Conservation (phyloP, 2,329 filamentous ascomycete species). For the Xylaria sp. region DNA sequence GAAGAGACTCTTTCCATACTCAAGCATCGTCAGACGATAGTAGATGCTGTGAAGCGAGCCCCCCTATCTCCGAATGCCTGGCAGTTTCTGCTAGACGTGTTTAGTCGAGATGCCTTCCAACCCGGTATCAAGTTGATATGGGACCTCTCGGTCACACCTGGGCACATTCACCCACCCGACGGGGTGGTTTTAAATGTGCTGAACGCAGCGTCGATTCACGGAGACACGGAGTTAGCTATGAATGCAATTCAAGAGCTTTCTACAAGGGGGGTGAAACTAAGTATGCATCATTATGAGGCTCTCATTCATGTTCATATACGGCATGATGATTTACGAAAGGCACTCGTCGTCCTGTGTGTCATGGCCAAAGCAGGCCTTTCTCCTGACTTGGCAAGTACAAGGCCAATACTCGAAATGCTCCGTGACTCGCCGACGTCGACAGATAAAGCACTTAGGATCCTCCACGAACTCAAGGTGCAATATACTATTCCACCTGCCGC, state of each 20-base stretch:
- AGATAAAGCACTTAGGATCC: constrained; percentile 57
- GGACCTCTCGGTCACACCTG: constrained; percentile 63
- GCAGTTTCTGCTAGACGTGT: constrained; percentile 76
- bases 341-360: constrained; percentile 72
- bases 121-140: constrained; percentile 73
- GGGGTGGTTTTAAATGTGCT: constrained; percentile 72
- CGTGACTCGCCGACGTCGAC: constrained; percentile 52
- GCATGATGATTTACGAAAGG: constrained; percentile 64
- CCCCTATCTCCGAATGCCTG: constrained; percentile 50
- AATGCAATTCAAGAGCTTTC: constrained; percentile 72
- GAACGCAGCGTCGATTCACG: constrained; percentile 70
- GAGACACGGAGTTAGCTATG: constrained; percentile 71
- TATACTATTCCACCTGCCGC: constrained; percentile 46
- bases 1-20: constrained; percentile 78
- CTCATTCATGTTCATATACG: constrained; percentile 73
- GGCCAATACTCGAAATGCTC: constrained; percentile 65
- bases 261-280: constrained; percentile 61
- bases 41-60: constrained; percentile 17
- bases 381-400: constrained; percentile 64
- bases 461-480: constrained; percentile 58
- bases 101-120: constrained; percentile 67
- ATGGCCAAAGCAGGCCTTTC: constrained; percentile 70
- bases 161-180: constrained; percentile 67
- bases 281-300: constrained; percentile 77
- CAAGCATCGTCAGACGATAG: constrained; percentile 55